phyloP scores from a whole-genome alignment of 1,284 basidiomycete genomes.

The Phlebopus sp. region DNA sequence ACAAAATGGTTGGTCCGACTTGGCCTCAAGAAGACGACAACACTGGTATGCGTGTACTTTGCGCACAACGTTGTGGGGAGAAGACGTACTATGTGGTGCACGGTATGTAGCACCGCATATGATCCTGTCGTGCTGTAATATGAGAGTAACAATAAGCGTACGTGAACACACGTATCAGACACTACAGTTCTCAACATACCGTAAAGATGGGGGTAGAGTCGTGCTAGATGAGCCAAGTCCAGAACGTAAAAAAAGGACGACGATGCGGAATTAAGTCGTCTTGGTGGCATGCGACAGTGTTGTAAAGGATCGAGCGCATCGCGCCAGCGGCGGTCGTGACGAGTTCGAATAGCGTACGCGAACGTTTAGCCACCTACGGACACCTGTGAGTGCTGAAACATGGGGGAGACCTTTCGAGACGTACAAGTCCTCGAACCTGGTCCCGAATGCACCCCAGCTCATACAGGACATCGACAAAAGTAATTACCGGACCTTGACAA shows the following conservation, averaged over 20 bases:
- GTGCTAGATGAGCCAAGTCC: constrained; percentile 50
- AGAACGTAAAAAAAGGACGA: constrained; percentile 63
- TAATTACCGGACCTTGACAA: constrained; percentile 55
- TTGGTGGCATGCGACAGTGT: constrained; percentile 67
- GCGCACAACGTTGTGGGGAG: too few relatives aligned
- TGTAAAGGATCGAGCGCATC: constrained; percentile 53
- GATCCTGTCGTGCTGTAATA: constrained; percentile 58
- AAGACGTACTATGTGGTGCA: too few relatives aligned
- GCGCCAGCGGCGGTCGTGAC: constrained; percentile 66
- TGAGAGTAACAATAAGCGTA: too few relatives aligned
- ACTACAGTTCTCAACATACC: constrained; percentile 29
- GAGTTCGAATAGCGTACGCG: constrained; percentile 60
- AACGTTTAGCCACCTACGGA: constrained; percentile 52
- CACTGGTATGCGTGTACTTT: too few relatives aligned
- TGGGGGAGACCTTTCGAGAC: constrained; percentile 31
- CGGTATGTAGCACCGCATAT: too few relatives aligned
- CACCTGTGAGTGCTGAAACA: constrained; percentile 52
- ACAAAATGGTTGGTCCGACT: too few relatives aligned
- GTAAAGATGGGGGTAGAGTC: constrained; percentile 46
- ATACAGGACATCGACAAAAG: constrained; percentile 53
- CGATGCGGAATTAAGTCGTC: constrained; percentile 60
- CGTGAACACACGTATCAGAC: constrained; percentile 4
- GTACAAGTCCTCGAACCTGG: constrained; percentile 28
- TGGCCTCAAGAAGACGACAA: too few relatives aligned
- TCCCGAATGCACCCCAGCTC: constrained; percentile 58